Evolutionary conservation across 2,329 filamentous ascomycete genomes (phyloP).

Genomic region (Lachnellula hyalina): DNA sequence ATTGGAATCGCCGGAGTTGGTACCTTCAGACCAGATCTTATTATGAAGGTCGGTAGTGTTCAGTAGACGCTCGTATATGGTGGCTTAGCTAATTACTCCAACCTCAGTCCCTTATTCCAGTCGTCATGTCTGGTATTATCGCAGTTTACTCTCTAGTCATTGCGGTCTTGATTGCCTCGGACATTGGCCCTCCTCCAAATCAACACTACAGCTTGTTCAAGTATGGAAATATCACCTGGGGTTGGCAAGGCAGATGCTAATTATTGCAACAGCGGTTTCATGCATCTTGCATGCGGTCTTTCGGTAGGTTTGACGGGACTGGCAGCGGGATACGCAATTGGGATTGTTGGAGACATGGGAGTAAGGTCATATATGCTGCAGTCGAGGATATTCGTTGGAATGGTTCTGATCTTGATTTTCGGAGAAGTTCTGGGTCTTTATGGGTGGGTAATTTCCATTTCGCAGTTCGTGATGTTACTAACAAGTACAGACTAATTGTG

Average conservation of each 20-base stretch:
- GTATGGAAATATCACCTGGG: slow-evolving; percentile 41
- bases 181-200: slow-evolving; percentile 67
- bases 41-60: slow-evolving; percentile 68
- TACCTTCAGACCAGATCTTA: slow-evolving; percentile 78
- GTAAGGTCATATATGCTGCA: slow-evolving; percentile 96
- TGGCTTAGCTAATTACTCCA: background rate
- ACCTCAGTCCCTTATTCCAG: slow-evolving; percentile 69
- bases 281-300: slow-evolving; percentile 87
- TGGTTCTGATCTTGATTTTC: slow-evolving; percentile 98
- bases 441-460: slow-evolving; percentile 58
- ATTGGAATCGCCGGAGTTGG: slow-evolving; percentile 84
- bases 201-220: slow-evolving; percentile 77
- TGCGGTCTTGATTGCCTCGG: slow-evolving; percentile 88
- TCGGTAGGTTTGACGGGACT: slow-evolving; percentile 89
- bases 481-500: slow-evolving; percentile 68
- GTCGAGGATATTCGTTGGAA: slow-evolving; percentile 92
- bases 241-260: slow-evolving; percentile 5
- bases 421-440: slow-evolving; percentile 96
- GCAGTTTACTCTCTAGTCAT: slow-evolving; percentile 97
- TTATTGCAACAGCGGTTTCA: slow-evolving; percentile 60
- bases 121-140: slow-evolving; percentile 99
- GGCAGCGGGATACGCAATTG: slow-evolving; percentile 93
- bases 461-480: slow-evolving; percentile 5
- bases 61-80: background rate
- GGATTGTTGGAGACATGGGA: slow-evolving; percentile 88